Evolutionary conservation across 2,329 filamentous ascomycete genomes (phyloP), one percentile per base, ranked within the genome.

Genomic region (Epichloe aotearoae): DNA sequence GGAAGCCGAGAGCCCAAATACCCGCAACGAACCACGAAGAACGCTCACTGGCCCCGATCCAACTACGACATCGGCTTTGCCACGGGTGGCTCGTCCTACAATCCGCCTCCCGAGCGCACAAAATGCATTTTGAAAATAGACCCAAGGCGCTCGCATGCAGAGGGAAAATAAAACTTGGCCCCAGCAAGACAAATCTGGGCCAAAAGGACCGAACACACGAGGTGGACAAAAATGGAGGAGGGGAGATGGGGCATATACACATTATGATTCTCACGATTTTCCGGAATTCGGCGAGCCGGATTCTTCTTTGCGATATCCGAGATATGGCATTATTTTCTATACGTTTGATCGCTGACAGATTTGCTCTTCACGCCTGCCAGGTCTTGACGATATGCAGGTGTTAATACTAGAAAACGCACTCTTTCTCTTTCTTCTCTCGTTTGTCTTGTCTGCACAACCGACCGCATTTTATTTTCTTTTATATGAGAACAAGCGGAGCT

Each of bases 1-100:
- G 15, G 69, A 70, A 40, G 62, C 62, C 8, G 71, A 73, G 53
- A 58, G 57, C 43, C 55, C 56, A 14, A 26, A 26, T 4, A 11
- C 11, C 39, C 44, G 40, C 38, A 19, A 44, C 44, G 49, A 53
- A 15, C 47, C 52, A 34, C 54, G 43, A 14, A 30, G 42, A 39
- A 34, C 20, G 7, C 10, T 45, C 12, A 23, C 34, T 49, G 50
- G 5, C 49, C 51, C 43, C 11, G 47, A 47, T 2, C 20, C 47
- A 15, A 39, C 43, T 1, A 47, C 40, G 17, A 39, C 26, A 11
- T 48, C 47, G n/a, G n/a, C 42, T 40, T 23, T 53, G 19, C 46
- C 52, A 4, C 26, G 42, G 23, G 20, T n/a, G 7, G 26, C 37
- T 17, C 52, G 49, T 14, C 45, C 52, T 7, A 53, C 46, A 5